A percentile compares a stretch with the other conserved stretches of the same genome.
Conservation (phyloP, 164 flowering plant species). For the Litsea cubeba region DNA sequence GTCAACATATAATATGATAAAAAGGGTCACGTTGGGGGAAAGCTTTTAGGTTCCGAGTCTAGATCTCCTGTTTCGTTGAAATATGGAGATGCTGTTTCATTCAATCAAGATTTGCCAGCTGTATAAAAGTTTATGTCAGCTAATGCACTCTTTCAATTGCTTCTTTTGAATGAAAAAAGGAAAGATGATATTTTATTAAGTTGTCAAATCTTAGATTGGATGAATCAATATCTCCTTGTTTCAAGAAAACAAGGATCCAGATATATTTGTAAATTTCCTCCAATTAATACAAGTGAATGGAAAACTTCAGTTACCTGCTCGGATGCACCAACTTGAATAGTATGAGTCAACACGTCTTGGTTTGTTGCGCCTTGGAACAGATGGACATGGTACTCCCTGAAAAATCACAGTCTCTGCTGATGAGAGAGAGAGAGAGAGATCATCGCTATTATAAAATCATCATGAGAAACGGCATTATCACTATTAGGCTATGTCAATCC, state of each 20-base stretch:
- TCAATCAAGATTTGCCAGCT: no score
- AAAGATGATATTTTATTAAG: no score
- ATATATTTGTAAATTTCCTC: no score
- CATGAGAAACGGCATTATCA: background rate
- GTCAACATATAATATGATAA: background rate
- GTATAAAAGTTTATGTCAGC: no score
- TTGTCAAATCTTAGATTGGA: no score
- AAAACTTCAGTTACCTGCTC: conserved; percentile 40
- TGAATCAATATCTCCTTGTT: no score
- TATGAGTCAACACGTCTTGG: conserved; percentile 75
- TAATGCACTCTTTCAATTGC: no score
- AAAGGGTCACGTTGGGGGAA: background rate
- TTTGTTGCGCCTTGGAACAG: conserved; percentile 49
- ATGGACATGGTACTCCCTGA: conserved; percentile 50
- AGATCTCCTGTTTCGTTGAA: no score
- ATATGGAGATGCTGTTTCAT: no score
- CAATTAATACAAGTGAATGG: background rate
- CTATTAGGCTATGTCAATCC: no score
- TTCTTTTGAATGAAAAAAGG: no score
- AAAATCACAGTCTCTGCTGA: conserved; percentile 3
- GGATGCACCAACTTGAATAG: conserved; percentile 74
- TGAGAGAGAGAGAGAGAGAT: background rate
- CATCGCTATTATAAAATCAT: background rate
- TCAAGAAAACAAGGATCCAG: no score
- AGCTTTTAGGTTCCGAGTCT: background rate